Percentiles rank a stretch among this genome's conserved stretches.
Evolutionary conservation across 148 eudicot genomes (phyloP).

Genomic region (Polygonum maritimum): DNA sequence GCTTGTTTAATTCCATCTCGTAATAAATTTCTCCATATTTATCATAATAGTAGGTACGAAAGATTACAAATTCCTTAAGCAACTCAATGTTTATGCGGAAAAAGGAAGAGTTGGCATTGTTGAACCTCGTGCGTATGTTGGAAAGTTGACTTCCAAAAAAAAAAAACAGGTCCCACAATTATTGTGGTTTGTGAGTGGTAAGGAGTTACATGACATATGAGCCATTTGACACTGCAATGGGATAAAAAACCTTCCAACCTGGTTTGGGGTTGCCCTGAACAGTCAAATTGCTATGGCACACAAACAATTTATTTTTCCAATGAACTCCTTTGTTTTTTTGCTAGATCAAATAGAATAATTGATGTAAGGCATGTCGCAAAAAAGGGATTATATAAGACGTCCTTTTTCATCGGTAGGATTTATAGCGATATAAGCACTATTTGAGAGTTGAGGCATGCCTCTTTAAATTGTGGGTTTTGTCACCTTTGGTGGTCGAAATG

Average conservation of each 20-base stretch:
- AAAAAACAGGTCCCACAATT: not conserved
- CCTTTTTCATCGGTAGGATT: too few relatives aligned
- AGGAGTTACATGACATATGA: not conserved
- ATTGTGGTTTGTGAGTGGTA: not conserved
- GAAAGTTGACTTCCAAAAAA: not conserved
- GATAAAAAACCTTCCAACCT: not conserved
- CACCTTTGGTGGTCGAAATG: too few relatives aligned
- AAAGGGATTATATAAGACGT: too few relatives aligned
- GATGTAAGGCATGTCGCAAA: too few relatives aligned
- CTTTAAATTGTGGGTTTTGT: too few relatives aligned
- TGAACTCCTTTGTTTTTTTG: too few relatives aligned
- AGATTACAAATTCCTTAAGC: not conserved
- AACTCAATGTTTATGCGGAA: not conserved
- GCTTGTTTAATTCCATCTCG: too few relatives aligned
- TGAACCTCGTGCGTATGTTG: not conserved
- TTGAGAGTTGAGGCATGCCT: too few relatives aligned
- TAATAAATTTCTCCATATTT: too few relatives aligned
- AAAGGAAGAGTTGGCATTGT: not conserved
- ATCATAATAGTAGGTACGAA: not conserved
- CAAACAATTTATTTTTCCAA: too few relatives aligned
- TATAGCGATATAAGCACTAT: too few relatives aligned
- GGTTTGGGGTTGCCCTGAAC: not conserved
- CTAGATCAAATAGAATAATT: too few relatives aligned
- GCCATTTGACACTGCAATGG: not conserved
- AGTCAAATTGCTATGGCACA: not conserved